Base-by-base conservation (phyloP, 2,329 filamentous ascomycete genomes). In the Didymosphaeria variabile region DNA sequence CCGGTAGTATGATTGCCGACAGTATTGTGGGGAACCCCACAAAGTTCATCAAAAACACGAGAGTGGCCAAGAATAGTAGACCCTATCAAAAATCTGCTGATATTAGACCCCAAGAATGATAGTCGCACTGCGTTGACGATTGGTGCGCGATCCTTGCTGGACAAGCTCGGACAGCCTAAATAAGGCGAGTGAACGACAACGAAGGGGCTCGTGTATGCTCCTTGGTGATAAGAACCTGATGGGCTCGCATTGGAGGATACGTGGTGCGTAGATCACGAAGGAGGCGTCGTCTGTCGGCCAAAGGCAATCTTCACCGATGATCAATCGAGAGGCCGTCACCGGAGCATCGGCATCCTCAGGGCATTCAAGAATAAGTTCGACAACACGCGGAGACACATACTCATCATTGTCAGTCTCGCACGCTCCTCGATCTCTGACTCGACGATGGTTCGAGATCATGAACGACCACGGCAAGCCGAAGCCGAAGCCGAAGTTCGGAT, bases 1-100 rank as follows among this genome's bases (percentile, higher is more conserved):
- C 10, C 40, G 40, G 40, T 19, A 19, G 40, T 44, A 6, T 44
- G n/a, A 44, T 44, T 44, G 40, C 40, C 40, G 40, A n/a, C 40
- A 44, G n/a, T 44, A 36, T 44, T 44, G 40, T 23, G 40, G 40
- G 40, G 40, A 19, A 44, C 40, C 40, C 40, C 40, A 44, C 40
- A 44, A 44, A 21, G 7, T 10, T n/a, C 17, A 21, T 44, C 40
- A 44, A 21, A 9, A 21, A 19, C n/a, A 19, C 40, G 17, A 44
- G 40, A 19, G n/a, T 19, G 40, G 40, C 40, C 40, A 44, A 44
- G 40, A 21, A 44, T 9, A 44, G 40, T n/a, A 19, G 5, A 6
- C 7, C 40, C n/a, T 44, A 44, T 44, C 40, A 44, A n/a, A 12
- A 7, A 12, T 2, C 1, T 19, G 40, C 21, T 2, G 17, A 44